These are phyloP conservation scores for Phytophthora multivora DNA, from an alignment of 352 stramenopile genomes.

Conservation along the genomic window DNA sequence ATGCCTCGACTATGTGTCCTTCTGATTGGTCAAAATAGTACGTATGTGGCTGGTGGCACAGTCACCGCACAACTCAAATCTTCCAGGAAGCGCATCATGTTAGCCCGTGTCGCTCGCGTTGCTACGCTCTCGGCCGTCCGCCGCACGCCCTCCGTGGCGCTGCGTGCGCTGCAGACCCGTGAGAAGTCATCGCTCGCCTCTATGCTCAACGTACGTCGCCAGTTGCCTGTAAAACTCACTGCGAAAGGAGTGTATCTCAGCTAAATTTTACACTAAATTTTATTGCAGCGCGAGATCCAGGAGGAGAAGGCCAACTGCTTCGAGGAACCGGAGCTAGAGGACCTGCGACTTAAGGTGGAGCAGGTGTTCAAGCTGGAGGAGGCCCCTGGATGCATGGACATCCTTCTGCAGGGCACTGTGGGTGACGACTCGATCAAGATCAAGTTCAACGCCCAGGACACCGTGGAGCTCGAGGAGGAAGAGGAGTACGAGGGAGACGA, in stretches of 20 bases:
- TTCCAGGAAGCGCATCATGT: constrained; percentile 37
- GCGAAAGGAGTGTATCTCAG: background rate
- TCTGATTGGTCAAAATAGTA: constrained; percentile 24
- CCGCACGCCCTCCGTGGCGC: constrained; percentile 31
- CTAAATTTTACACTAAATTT: background rate
- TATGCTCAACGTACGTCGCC: constrained; percentile 25
- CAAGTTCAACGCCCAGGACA: constrained; percentile 83
- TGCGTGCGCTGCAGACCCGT: constrained; percentile 50
- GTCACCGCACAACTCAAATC: constrained; percentile 27
- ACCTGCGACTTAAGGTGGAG: constrained; percentile 69
- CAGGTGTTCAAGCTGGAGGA: constrained; percentile 73
- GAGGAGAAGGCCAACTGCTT: constrained; percentile 89
- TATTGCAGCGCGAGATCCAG: constrained; percentile 63
- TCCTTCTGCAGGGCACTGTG: constrained; percentile 62
- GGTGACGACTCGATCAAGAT: constrained; percentile 66
- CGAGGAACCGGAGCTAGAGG: constrained; percentile 70
- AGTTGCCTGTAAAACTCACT: background rate
- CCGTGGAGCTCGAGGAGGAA: constrained; percentile 72
- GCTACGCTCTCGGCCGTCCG: constrained; percentile 33
- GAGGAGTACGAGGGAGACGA: constrained; percentile 56
- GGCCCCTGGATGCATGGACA: constrained; percentile 62
- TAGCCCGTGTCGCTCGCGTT: constrained; percentile 49
- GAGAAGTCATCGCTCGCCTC: constrained; percentile 48
- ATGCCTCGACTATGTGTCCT: background rate
- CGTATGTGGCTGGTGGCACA: constrained; percentile 27